Percentiles rank a stretch among this genome's conserved stretches.
These are phyloP conservation scores for Coleophoma crateriformis DNA, from an alignment of 2,329 filamentous ascomycete genomes.

Conservation along the genomic window DNA sequence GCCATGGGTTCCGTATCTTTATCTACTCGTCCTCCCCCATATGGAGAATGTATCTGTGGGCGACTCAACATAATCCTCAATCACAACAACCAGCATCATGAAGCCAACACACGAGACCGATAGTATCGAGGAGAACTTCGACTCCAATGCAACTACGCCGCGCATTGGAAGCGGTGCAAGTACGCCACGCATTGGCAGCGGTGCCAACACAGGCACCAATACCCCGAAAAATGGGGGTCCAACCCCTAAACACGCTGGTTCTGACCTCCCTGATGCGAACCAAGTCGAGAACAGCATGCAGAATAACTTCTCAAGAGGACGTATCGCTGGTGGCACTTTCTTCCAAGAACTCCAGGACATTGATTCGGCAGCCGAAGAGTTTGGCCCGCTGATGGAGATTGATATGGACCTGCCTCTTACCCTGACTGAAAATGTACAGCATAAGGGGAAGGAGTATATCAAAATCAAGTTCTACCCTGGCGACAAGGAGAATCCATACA, in stretches of 20 bases:
- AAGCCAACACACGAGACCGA: background rate
- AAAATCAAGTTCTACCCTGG: conserved; percentile 38
- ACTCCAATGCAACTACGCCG: background rate
- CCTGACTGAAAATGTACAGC: conserved; percentile 32
- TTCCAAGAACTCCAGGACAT: conserved; percentile 26
- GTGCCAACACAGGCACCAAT: conserved; percentile 1
- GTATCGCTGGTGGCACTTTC: conserved; percentile 33
- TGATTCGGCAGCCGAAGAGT: conserved; percentile 24
- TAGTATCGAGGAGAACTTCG: background rate
- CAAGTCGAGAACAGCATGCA: conserved; percentile 12
- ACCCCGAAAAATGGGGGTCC: conserved; percentile 1
- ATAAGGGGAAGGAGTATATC: conserved; percentile 38
- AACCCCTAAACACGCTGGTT: background rate
- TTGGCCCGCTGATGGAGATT: conserved; percentile 34
- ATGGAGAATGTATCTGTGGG: background rate
- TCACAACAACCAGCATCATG: background rate
- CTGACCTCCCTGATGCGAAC: conserved; percentile 7
- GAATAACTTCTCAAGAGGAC: conserved; percentile 17
- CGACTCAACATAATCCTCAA: background rate
- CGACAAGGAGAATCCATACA: conserved; percentile 46
- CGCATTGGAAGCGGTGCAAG: background rate
- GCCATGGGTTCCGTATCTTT: background rate
- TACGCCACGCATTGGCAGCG: background rate
- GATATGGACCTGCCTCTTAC: conserved; percentile 44
- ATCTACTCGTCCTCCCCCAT: background rate